These are phyloP conservation scores for Dryadomyces quercus-mongolicae DNA, from an alignment of 2,329 filamentous ascomycete genomes.

Conservation along the genomic window DNA sequence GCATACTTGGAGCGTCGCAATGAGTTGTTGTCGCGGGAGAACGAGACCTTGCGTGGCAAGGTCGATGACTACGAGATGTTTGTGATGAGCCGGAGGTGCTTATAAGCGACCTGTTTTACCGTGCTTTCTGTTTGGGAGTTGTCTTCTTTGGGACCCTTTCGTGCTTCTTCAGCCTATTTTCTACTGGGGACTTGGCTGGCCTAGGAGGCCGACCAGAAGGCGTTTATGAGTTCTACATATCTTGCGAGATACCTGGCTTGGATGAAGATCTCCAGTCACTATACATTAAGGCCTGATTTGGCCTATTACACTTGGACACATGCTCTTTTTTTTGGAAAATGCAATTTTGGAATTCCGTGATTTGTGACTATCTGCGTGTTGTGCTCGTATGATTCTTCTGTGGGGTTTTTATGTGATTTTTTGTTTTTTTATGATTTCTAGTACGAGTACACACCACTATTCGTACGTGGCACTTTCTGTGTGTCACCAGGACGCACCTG, in stretches of 20 bases:
- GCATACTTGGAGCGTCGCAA: conserved; percentile 20
- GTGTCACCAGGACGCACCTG: no score
- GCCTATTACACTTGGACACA: neutral
- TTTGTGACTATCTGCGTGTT: no score
- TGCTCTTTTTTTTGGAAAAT: neutral
- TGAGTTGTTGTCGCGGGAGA: conserved; percentile 30
- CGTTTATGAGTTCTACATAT: neutral
- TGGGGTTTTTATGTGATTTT: no score
- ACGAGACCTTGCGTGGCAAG: conserved; percentile 27
- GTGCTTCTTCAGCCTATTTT: neutral
- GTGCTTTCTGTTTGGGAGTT: neutral
- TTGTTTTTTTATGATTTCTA: no score
- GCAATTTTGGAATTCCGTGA: no score
- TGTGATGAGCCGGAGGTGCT: conserved; percentile 15
- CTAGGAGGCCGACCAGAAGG: neutral
- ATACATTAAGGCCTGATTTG: neutral
- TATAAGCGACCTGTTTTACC: neutral
- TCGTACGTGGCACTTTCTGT: no score
- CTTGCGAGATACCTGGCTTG: neutral
- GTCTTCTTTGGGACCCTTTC: neutral
- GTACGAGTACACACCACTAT: no score
- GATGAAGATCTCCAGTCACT: neutral
- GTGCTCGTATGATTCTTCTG: no score
- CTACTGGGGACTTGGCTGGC: neutral
- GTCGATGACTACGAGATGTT: conserved; percentile 21